Evolutionary conservation across 352 stramenopile genomes (phyloP).

Genomic region (Phytophthora vignae): DNA sequence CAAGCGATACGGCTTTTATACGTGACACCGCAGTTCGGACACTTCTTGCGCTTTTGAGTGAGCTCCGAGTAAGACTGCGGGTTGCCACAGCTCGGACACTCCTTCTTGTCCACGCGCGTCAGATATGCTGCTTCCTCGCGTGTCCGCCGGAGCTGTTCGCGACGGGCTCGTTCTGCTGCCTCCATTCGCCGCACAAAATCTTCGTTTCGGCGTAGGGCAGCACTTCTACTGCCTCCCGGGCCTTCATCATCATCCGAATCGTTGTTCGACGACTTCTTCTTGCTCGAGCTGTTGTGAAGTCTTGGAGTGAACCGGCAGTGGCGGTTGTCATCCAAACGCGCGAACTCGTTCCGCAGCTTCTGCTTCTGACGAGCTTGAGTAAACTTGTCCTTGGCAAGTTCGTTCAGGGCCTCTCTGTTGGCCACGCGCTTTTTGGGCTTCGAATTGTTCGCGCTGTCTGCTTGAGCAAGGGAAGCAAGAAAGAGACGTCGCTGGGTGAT

Average conservation of each 20-base stretch:
- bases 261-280: conserved; percentile 23
- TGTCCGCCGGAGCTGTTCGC: conserved; percentile 65
- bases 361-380: conserved; percentile 43
- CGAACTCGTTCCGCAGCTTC: conserved; percentile 43
- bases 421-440: conserved; percentile 21
- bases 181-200: conserved; percentile 83
- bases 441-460: neutral
- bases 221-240: conserved; percentile 28
- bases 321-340: conserved; percentile 62
- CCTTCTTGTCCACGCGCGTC: conserved; percentile 77
- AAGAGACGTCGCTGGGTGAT: conserved; percentile 69
- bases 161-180: conserved; percentile 64
- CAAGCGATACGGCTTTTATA: conserved; percentile 76
- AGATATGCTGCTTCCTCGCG: conserved; percentile 68
- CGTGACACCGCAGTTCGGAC: conserved; percentile 73
- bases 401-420: conserved; percentile 54
- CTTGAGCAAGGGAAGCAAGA: conserved; percentile 56
- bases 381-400: conserved; percentile 57
- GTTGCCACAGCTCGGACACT: conserved; percentile 77
- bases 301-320: conserved; percentile 68
- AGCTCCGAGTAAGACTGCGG: conserved; percentile 80
- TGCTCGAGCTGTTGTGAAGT: conserved; percentile 34
- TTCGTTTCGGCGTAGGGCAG: conserved; percentile 38
- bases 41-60: conserved; percentile 84
- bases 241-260: conserved; percentile 60